These are phyloP conservation scores for Cucurbita argyrosperma DNA, from an alignment of 306 rosid species.

Conservation along the genomic window DNA sequence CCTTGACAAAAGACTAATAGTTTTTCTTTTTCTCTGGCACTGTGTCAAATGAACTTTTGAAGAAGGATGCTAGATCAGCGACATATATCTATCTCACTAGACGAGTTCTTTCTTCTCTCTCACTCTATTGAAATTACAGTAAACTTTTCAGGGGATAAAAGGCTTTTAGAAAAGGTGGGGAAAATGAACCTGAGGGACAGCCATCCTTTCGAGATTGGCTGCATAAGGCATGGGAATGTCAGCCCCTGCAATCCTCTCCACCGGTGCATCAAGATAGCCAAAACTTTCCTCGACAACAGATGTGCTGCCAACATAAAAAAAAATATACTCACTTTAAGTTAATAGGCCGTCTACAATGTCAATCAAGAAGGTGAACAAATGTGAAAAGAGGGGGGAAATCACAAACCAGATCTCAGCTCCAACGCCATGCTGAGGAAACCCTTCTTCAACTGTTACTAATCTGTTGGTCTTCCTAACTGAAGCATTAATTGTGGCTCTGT, in stretches of 20 bases:
- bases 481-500: constrained; percentile 74
- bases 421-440: constrained; percentile 98
- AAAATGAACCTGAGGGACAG: constrained; percentile 78
- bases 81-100: too few relatives aligned
- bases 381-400: constrained; percentile 4
- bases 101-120: background rate
- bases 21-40: background rate
- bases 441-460: constrained; percentile 91
- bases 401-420: constrained; percentile 95
- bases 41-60: background rate
- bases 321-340: constrained; percentile 9
- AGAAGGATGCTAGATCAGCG: background rate
- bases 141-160: background rate
- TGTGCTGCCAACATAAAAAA: constrained; percentile 34
- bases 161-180: background rate
- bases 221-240: constrained; percentile 99
- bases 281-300: constrained; percentile 93
- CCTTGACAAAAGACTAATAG: background rate
- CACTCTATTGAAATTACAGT: background rate
- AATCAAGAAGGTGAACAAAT: constrained; percentile 3
- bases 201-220: constrained; percentile 88
- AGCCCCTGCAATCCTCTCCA: constrained; percentile 89
- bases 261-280: constrained; percentile 93
- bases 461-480: constrained; percentile 95
- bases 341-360: background rate